Base-by-base conservation (phyloP, 306 rosid genomes). In the Prunus campanulata region DNA sequence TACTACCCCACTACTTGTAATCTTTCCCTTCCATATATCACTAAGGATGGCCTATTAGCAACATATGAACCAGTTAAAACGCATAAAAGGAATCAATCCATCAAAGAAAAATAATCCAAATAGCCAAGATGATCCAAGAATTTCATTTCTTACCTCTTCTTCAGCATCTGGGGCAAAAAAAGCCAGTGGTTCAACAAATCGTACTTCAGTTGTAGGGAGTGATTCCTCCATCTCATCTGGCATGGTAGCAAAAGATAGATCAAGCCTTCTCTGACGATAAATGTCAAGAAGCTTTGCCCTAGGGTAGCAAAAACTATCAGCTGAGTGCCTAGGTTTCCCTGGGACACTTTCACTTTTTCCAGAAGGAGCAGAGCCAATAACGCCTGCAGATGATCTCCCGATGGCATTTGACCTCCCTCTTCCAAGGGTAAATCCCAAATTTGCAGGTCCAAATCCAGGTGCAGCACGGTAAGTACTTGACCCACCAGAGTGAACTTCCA, bases 241-340 rank as follows among this genome's bases (percentile, higher is more conserved):
- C 71, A 74, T 60, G 49, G 74, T 71, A 35, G 68, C 71, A 77
- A 83, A 81, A 4, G 74, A 83, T 60, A 79, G 55, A 71, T 83
- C 83, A 65, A 66, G 49, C 75, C 85, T 83, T 71, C 59, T 81
- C 80, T 55, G 80, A 18, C 91, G 79, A 79, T 88, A 85, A 66
- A 88, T 82, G 75, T 88, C 91, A 59, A 88, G 89, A 83, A 88
- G 87, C 77, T 88, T 88, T 46, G 85, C 89, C 85, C 91, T 83
- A 0, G 89, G 91, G 72, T 88, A 85, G 75, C 83, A 81, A 83
- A 81, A 88, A 25, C 66, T 76, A 74, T 73, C 79, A 79, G 75
- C 47, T 14, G 79, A 70, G 63, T 25, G 64, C 68, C 72, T 81
- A 42, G 85, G 85, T 80, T 80, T 74, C 48, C 85, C 89, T 29